These are phyloP conservation scores for Aspergillus sp. DNA, from an alignment of 2,329 filamentous ascomycete species.

Conservation along the genomic window DNA sequence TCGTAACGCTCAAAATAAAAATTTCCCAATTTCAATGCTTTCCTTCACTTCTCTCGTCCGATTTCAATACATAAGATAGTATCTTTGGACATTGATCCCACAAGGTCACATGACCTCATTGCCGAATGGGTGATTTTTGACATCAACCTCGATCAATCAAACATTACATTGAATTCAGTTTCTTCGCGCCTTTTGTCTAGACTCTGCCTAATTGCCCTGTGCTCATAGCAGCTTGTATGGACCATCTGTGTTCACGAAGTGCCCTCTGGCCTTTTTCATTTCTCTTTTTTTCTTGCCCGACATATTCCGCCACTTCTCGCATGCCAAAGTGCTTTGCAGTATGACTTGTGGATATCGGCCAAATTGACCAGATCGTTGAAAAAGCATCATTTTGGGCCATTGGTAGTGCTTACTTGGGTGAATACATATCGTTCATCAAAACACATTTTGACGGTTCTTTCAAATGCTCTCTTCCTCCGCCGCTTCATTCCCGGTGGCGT, in stretches of 20 bases:
- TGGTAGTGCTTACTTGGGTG: no score
- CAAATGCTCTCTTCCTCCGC: neutral
- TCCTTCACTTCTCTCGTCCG: no score
- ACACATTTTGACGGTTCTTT: neutral
- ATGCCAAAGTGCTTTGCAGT: neutral
- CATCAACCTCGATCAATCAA: neutral
- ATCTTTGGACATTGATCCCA: no score
- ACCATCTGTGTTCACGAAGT: neutral
- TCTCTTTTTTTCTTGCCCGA: neutral
- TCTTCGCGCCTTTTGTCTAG: no score
- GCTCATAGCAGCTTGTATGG: neutral
- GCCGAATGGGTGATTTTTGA: neutral
- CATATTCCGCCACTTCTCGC: neutral
- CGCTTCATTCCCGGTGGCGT: neutral
- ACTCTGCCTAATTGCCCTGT: neutral
- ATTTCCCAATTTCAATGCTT: no score
- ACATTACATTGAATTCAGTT: neutral
- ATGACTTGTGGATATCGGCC: neutral
- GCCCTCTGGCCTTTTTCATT: neutral
- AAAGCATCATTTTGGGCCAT: no score
- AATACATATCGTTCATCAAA: no score
- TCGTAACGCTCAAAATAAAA: neutral
- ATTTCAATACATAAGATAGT: no score
- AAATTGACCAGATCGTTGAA: neutral
- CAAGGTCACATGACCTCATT: slow-evolving; percentile 3